Evolutionary conservation across 1,284 basidiomycete genomes (phyloP), one percentile per base, ranked within the genome.

Genomic region (Cutaneotrichosporon dermatis): DNA sequence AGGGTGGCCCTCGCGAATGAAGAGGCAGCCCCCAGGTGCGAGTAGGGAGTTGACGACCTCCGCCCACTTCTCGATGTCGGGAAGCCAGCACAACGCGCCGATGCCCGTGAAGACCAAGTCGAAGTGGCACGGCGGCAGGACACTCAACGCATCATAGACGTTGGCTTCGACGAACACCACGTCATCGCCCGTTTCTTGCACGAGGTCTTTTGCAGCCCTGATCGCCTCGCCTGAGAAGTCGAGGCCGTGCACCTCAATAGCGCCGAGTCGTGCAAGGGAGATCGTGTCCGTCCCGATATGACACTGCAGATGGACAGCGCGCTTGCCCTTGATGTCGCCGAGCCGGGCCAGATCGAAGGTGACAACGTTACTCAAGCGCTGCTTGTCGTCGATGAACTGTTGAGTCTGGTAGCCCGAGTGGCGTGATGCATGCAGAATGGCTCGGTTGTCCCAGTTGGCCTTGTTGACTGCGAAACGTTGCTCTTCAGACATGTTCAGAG

Each of bases 241-340:
- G 13, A 57, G 50, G 1, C 56, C 56, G 8, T 13, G n/a, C 13
- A 57, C 56, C 4, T 45, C 12, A 25, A 25, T 25, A 4, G 56
- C 56, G 7, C 56, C 56, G 6, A 57, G 50, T 6, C 56, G 56
- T 35, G 56, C 34, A 25, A 57, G 56, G 43, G 42, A 46, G 13
- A 57, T 43, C 36, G 56, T 57, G 50, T 57, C 56, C 9, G 56
- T 57, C 4, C 56, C 56, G 39, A 57, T 57, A 36, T 57, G 56
- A 9, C 56, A 57, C 25, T 57, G 56, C 43, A 57, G 56, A 34
- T 57, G 56, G 10, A 48, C 50, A 3, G 44, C 44, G 36, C 56
- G 50, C 35, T 34, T 34, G 43, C 37, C 50, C 4, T 1, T 34
- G 43, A 57, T 46, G 36, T 46, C 37, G 33, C 50, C 43, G 5